A percentile compares a stretch with the other conserved stretches of the same genome.
Conservation (phyloP, 164 flowering plant species). For the Euptelea pleiosperma region DNA sequence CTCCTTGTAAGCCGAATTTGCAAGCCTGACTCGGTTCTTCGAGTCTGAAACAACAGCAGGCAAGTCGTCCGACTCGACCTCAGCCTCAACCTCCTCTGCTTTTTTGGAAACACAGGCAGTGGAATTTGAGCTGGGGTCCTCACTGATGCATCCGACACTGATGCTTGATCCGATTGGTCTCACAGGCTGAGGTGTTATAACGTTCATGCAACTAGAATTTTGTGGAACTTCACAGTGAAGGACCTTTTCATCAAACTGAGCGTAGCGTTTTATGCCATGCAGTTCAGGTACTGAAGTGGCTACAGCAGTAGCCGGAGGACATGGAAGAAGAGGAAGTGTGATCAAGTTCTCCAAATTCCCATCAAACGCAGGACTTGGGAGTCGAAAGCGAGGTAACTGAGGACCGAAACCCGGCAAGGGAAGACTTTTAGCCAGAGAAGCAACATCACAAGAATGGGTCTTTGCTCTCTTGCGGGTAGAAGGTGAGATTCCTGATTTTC, state of each 20-base stretch:
- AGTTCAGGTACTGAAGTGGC: neutral
- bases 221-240: neutral
- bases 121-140: constrained; percentile 7
- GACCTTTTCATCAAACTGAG: constrained; percentile 26
- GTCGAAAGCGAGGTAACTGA: constrained; percentile 22
- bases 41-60: constrained; percentile 74
- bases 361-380: constrained; percentile 7
- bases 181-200: constrained; percentile 56
- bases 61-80: constrained; percentile 50
- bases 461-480: constrained; percentile 35
- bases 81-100: constrained; percentile 66
- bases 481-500: constrained; percentile 35
- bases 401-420: constrained; percentile 34
- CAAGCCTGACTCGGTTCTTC: constrained; percentile 61
- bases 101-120: constrained; percentile 16
- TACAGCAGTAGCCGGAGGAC: constrained; percentile 16
- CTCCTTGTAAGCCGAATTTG: constrained; percentile 76
- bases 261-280: constrained; percentile 4
- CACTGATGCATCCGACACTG: constrained; percentile 38
- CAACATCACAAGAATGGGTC: constrained; percentile 13
- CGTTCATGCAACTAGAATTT: neutral
- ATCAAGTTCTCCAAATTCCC: constrained; percentile 22
- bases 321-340: constrained; percentile 49
- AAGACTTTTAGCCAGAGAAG: constrained; percentile 26
- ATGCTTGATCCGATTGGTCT: constrained; percentile 66